A percentile compares a stretch with the other conserved stretches of the same genome.
phyloP scores from a whole-genome alignment of 2,329 filamentous ascomycete species.

The Aureobasidium sp. region DNA sequence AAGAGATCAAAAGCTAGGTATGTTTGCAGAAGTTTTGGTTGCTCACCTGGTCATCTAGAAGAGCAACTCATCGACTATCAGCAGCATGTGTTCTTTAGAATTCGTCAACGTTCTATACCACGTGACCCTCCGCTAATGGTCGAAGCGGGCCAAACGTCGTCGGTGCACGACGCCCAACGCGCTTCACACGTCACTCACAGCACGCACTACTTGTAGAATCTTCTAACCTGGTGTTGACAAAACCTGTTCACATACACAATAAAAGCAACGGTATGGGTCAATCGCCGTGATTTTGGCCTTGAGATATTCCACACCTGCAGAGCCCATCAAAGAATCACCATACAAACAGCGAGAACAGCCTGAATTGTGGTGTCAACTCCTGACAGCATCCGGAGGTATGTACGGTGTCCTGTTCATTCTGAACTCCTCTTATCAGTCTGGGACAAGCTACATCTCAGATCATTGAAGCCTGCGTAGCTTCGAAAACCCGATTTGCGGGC shows the following conservation, averaged over 20 bases:
- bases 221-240: constrained; percentile 6
- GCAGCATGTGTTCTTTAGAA: not conserved
- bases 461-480: not conserved
- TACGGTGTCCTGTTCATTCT: not conserved
- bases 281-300: not conserved
- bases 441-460: not conserved
- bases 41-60: not conserved
- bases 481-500: not conserved
- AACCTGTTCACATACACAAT: constrained; percentile 1
- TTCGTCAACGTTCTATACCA: not conserved
- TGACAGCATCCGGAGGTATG: not conserved
- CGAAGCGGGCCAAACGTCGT: not conserved
- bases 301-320: not conserved
- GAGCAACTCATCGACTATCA: not conserved
- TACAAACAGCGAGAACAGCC: not conserved
- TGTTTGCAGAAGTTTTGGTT: not conserved
- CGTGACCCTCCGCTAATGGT: not conserved
- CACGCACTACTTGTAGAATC: constrained; percentile 9
- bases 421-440: not conserved
- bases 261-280: constrained; percentile 2
- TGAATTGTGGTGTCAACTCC: not conserved
- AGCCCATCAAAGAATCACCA: not conserved
- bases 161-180: not conserved
- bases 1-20: not conserved
- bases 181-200: constrained; percentile 1